Evolutionary conservation across 805 yeast species (phyloP).

Genomic region (Suhomyces faveliae): DNA sequence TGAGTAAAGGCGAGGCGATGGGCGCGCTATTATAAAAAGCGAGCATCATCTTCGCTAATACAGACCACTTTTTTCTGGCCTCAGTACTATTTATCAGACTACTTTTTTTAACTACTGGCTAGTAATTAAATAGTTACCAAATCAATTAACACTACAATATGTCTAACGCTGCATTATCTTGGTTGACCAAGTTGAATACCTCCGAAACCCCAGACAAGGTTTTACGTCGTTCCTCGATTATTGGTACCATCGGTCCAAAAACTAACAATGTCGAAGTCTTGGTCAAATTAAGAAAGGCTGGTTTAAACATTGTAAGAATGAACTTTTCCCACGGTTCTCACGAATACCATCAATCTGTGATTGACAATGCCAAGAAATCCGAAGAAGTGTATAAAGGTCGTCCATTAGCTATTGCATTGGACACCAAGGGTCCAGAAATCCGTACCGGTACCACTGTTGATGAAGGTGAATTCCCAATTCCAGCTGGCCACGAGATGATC

Average conservation of each 20-base stretch:
- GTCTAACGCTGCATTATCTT: constrained; percentile 57
- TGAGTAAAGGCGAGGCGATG: not conserved
- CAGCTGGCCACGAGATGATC: constrained; percentile 84
- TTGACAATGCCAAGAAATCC: constrained; percentile 95
- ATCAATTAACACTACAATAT: constrained; percentile 16
- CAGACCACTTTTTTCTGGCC: not conserved
- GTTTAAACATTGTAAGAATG: constrained; percentile 97
- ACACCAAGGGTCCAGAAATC: constrained; percentile 99
- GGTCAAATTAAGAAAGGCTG: constrained; percentile 90
- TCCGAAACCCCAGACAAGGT: constrained; percentile 71
- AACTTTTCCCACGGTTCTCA: constrained; percentile 98
- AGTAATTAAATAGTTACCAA: constrained; percentile 1
- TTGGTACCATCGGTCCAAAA: constrained; percentile 99
- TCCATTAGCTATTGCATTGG: constrained; percentile 97
- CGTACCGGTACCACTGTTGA: constrained; percentile 94
- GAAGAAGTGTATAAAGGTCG: constrained; percentile 89
- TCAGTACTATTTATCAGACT: not conserved
- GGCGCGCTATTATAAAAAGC: constrained; percentile 7
- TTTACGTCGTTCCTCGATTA: constrained; percentile 92
- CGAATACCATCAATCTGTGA: constrained; percentile 95
- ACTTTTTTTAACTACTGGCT: constrained; percentile 4
- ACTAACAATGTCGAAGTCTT: constrained; percentile 86
- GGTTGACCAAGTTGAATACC: constrained; percentile 81
- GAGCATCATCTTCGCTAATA: not conserved
- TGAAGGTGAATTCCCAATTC: constrained; percentile 78